Evolutionary conservation across 805 yeast genomes (phyloP), one percentile per base, ranked within the genome.

Genomic region (Geotrichum ghanense): DNA sequence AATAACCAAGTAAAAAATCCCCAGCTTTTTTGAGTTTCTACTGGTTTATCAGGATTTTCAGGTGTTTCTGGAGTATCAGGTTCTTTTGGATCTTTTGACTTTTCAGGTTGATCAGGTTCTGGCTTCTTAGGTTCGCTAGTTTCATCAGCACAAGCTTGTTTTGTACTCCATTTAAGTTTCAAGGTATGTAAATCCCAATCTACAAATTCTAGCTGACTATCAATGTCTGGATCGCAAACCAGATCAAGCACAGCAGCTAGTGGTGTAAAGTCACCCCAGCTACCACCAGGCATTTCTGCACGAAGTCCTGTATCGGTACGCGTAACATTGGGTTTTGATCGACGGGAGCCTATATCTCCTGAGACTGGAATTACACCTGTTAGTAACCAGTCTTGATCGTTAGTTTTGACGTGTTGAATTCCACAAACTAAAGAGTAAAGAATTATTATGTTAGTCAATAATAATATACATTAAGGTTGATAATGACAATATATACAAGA

Each of bases 1-100:
- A 89, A 85, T 7, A 87, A 57, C 80, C 90, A 85, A 2, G 88
- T 76, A 60, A 89, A 76, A 73, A 89, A 76, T 45, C 95, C 92
- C 81, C 90, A 79, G 49, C 80, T 78, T 56, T 65, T 43, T 10
- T 62, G 62, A n/a, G 61, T 65, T 14, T 48, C 46, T 20, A 44
- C 47, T 22, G 46, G 41, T 9, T 39, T 34, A n/a, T 22, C 46
- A 3, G 42, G 45, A 9, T 34, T 5, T n/a, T 39, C 25, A 6
- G 23, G 25, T 7, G 31, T 5, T 6, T 26, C 41, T 17, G n/a
- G 20, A 39, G 6, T 24, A 22, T 25, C 41, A 20, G 5, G 42
- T 40, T 14, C 27, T 22, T 14, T 26, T 24, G 3, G 17, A 45
- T 24, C 41, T 35, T 12, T 41, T 40, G 31, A 14, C 16, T 35